These are phyloP conservation scores for Dryas drummondii DNA, from an alignment of 306 rosid genomes.

Conservation along the genomic window DNA sequence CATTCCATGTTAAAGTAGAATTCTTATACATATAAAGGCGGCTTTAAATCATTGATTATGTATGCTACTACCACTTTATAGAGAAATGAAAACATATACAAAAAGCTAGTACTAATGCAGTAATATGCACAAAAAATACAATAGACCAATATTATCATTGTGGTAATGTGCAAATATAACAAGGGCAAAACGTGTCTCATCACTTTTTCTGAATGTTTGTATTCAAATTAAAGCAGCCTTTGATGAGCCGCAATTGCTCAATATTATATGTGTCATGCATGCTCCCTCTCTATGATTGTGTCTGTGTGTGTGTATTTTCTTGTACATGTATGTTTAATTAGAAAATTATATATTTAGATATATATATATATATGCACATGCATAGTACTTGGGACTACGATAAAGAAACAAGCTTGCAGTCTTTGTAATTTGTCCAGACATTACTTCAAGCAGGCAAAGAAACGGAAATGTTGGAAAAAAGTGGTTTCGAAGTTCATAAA, in stretches of 20 bases:
- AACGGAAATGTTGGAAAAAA: conserved; percentile 34
- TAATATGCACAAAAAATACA: too few species aligned
- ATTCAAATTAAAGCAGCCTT: neutral
- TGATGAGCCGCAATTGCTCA: neutral
- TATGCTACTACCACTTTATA: neutral
- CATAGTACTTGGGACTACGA: neutral
- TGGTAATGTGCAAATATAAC: too few species aligned
- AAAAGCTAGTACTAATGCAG: too few species aligned
- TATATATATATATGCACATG: neutral
- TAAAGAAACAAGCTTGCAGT: conserved; percentile 13
- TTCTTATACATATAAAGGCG: neutral
- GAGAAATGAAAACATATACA: neutral
- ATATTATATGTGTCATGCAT: neutral
- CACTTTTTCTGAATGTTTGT: neutral
- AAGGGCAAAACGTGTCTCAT: neutral
- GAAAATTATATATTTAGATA: neutral
- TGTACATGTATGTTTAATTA: neutral
- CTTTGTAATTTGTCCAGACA: conserved; percentile 27
- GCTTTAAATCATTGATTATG: neutral
- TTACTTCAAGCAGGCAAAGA: conserved; percentile 27
- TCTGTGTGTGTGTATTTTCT: neutral
- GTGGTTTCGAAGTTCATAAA: conserved; percentile 43
- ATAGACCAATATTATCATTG: too few species aligned
- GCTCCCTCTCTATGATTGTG: neutral
- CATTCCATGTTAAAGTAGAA: too few species aligned